Evolutionary conservation across 1,139 yeast genomes (phyloP).

Genomic region (Arxiozyma telluris): DNA sequence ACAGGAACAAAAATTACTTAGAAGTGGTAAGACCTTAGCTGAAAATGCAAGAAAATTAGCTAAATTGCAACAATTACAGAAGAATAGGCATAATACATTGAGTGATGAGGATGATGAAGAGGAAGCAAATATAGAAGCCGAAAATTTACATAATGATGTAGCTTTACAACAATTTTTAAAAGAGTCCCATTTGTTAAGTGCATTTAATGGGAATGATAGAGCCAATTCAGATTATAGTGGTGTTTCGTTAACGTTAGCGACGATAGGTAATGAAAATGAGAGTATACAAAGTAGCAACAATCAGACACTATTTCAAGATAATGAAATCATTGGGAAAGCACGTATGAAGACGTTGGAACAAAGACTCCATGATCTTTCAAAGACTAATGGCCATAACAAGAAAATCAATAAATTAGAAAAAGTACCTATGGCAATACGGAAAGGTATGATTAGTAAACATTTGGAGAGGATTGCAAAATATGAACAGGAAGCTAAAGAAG

Average conservation of each 20-base stretch:
- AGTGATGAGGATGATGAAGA: constrained; percentile 28
- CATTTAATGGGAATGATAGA: constrained; percentile 25
- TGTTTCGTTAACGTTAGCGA: constrained; percentile 64
- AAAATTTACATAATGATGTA: constrained; percentile 66
- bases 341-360: constrained; percentile 65
- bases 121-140: constrained; percentile 27
- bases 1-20: constrained; percentile 38
- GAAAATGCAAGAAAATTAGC: constrained; percentile 7
- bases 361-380: constrained; percentile 51
- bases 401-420: constrained; percentile 45
- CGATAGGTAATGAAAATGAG: constrained; percentile 30
- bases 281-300: constrained; percentile 10
- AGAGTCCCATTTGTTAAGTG: constrained; percentile 79
- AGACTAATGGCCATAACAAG: constrained; percentile 38
- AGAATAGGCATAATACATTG: constrained; percentile 5
- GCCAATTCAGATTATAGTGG: constrained; percentile 45
- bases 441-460: constrained; percentile 65
- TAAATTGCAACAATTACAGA: background rate
- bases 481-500: constrained; percentile 75
- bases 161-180: constrained; percentile 72
- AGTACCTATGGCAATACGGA: constrained; percentile 82
- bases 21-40: constrained; percentile 32
- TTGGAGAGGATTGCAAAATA: constrained; percentile 44
- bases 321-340: constrained; percentile 73
- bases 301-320: constrained; percentile 33